Evolutionary conservation across 495 filamentous ascomycete genomes (phyloP).

Genomic region (Aspergillus sparsus): DNA sequence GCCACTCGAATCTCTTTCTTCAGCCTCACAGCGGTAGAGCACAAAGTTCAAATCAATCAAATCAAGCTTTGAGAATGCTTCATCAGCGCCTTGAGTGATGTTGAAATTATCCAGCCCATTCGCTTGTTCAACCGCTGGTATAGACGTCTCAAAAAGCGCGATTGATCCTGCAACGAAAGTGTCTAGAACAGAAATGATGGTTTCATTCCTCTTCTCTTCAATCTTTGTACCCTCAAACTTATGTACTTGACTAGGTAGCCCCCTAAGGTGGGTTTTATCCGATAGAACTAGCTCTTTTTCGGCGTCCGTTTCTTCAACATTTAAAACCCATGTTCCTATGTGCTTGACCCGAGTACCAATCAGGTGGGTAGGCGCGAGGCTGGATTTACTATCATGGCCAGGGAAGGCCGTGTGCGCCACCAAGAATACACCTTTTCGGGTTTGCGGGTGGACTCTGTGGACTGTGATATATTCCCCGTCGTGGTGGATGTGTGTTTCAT

Average conservation of each 20-base stretch:
- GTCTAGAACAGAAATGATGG: constrained; percentile 77
- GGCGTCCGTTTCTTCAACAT: constrained; percentile 71
- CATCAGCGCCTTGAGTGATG: constrained; percentile 76
- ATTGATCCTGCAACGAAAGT: constrained; percentile 90
- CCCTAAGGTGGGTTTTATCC: constrained; percentile 70
- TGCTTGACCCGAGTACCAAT: constrained; percentile 72
- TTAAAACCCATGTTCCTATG: constrained; percentile 84
- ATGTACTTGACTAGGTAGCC: constrained; percentile 77
- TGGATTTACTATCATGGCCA: constrained; percentile 75
- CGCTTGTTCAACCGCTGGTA: constrained; percentile 78
- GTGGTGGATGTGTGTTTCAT: constrained; percentile 95
- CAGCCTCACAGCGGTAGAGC: constrained; percentile 87
- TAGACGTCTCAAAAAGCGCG: constrained; percentile 93
- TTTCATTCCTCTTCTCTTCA: constrained; percentile 66
- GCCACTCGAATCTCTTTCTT: constrained; percentile 79
- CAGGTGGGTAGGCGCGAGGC: constrained; percentile 74
- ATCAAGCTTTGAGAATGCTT: constrained; percentile 71
- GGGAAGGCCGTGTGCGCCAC: constrained; percentile 95
- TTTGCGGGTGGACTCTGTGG: constrained; percentile 88
- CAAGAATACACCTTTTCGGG: constrained; percentile 88
- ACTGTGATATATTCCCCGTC: constrained; percentile 95
- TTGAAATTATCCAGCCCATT: constrained; percentile 73
- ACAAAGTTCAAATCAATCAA: constrained; percentile 88
- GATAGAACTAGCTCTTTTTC: constrained; percentile 60
- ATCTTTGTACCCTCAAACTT: constrained; percentile 69